Base-by-base conservation (phyloP, 2,329 filamentous ascomycete species). In the Trichoderma lentiforme region DNA sequence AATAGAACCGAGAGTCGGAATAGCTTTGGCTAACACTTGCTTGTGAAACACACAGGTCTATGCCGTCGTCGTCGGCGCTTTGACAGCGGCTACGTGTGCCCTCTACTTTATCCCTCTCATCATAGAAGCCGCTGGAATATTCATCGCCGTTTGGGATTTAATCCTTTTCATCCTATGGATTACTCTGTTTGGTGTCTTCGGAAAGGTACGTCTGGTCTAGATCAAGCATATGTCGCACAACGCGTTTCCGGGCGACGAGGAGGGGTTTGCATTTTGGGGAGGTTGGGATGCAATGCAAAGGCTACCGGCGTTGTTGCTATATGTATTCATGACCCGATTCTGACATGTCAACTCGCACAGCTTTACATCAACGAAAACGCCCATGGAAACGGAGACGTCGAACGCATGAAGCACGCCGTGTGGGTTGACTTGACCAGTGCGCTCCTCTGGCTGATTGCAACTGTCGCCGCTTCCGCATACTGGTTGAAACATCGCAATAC, bases 401-500 rank as follows among this genome's bases (percentile, higher is more conserved):
- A 85, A 75, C 87, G 93, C 71, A 97, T 97, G 94, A 94, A 94
- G 83, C 90, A 91, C 78, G 93, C 93, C 6, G 93, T 96, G 18
- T 97, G 93, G 92, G 86, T 97, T 60, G 92, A 95, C 80, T 81
- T 97, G 65, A 84, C 88, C 61, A 93, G 91, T 79, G 87, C 93
- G 80, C 79, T 93, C 15, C 84, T 97, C 65, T 97, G 94, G 94
- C 82, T 94, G 64, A 80, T 91, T 61, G 90, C 89, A 3, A 86
- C 88, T 4, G 72, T 87, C 14, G 88, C 86, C 32, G 84, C 87
- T 15, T 83, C 84, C 15, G 79, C 85, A 2, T 88, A 91, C 78
- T 93, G 90, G 86, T 89, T 84, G 80, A 83, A 82, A 73, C 83
- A 87, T 76, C 84, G 87, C 61, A 83, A 88, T 62, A 81, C 81